These are phyloP conservation scores for Pythium scleroteichum DNA, from an alignment of 352 stramenopile species.

Conservation along the genomic window DNA sequence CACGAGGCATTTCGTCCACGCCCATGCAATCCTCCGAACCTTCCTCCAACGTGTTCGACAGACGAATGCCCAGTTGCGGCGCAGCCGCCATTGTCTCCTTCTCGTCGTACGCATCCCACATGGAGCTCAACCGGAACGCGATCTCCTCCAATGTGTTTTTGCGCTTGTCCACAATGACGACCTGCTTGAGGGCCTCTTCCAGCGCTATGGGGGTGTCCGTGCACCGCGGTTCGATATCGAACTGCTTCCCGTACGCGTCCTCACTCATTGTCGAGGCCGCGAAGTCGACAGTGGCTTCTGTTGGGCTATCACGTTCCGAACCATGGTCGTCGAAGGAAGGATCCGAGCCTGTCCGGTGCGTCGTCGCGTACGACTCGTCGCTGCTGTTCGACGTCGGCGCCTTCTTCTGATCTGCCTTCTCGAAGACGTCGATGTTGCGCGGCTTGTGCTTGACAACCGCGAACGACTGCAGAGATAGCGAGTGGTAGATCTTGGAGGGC, in stretches of 20 bases:
- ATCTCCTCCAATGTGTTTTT: constrained; percentile 75
- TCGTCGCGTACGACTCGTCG: constrained; percentile 20
- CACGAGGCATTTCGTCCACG: not conserved
- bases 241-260: constrained; percentile 47
- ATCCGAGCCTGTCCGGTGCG: constrained; percentile 51
- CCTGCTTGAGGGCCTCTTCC: constrained; percentile 77
- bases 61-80: constrained; percentile 27
- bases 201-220: constrained; percentile 67
- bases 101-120: constrained; percentile 78
- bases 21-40: constrained; percentile 14
- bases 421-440: constrained; percentile 23
- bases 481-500: constrained; percentile 70
- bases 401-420: constrained; percentile 7
- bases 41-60: constrained; percentile 32
- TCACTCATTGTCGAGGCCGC: constrained; percentile 18
- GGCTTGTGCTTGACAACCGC: constrained; percentile 47
- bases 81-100: constrained; percentile 42
- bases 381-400: constrained; percentile 11
- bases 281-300: constrained; percentile 16
- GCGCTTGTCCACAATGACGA: constrained; percentile 59
- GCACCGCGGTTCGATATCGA: constrained; percentile 57
- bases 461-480: constrained; percentile 68
- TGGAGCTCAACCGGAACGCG: constrained; percentile 68
- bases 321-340: constrained; percentile 31
- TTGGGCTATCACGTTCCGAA: not conserved